Evolutionary conservation across 768 basidiomycete species (phyloP).

Genomic region (Collybiopsis luxurians): DNA sequence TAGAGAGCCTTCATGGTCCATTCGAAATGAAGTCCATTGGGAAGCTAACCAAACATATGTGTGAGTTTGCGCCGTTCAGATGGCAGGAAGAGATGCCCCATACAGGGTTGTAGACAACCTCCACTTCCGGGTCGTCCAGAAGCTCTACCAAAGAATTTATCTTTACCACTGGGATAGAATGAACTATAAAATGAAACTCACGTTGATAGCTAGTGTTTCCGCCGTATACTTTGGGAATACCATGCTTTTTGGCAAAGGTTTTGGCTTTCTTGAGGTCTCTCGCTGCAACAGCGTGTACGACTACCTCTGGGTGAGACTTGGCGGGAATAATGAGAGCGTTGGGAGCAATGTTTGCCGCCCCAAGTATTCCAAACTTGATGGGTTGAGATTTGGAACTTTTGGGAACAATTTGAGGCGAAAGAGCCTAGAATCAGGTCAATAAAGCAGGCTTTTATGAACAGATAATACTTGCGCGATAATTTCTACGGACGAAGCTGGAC

Average conservation of each 20-base stretch:
- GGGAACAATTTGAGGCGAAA: neutral
- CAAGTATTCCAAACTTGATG: constrained; percentile 27
- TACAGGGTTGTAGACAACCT: constrained; percentile 58
- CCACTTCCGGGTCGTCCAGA: constrained; percentile 51
- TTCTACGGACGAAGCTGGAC: neutral
- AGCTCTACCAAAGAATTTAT: constrained; percentile 30
- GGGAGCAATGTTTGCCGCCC: constrained; percentile 57
- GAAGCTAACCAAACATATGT: constrained; percentile 38
- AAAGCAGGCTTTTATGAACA: neutral
- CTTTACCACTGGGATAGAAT: neutral
- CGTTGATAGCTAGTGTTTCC: constrained; percentile 51
- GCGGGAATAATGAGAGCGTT: constrained; percentile 48
- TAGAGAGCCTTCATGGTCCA: constrained; percentile 64
- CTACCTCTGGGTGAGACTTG: constrained; percentile 51
- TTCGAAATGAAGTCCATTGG: constrained; percentile 61
- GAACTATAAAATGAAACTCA: constrained; percentile 14
- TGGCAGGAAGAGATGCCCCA: constrained; percentile 6
- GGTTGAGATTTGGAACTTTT: neutral
- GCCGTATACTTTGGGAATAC: constrained; percentile 49
- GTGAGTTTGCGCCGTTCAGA: no score
- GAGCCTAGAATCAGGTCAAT: neutral
- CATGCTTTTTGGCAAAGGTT: constrained; percentile 51
- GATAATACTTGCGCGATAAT: neutral
- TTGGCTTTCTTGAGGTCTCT: constrained; percentile 45
- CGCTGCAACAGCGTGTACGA: constrained; percentile 57